These are phyloP conservation scores for Aegilops longissima DNA, from an alignment of 176 grass and related monocot genomes.

Conservation along the genomic window DNA sequence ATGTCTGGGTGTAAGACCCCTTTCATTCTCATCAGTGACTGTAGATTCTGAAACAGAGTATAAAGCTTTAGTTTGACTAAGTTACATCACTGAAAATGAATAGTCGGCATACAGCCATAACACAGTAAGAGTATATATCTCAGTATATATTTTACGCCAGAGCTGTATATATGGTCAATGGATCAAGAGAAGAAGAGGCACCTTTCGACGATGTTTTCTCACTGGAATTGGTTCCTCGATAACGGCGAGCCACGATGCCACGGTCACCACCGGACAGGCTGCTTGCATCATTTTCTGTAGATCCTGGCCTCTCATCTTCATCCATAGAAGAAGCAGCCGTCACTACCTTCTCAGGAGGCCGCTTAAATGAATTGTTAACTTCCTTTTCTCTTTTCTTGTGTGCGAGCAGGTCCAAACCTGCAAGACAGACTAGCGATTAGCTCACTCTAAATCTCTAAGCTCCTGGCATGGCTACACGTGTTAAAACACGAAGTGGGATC, in stretches of 20 bases:
- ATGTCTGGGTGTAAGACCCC: conserved; percentile 27
- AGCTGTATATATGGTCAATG: background rate
- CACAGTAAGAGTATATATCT: background rate
- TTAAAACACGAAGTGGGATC: background rate
- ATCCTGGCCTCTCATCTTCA: conserved; percentile 66
- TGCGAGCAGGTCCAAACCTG: conserved; percentile 84
- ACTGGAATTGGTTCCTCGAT: conserved; percentile 55
- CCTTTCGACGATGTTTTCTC: conserved; percentile 47
- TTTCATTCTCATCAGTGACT: conserved; percentile 36
- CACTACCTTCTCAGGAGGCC: conserved; percentile 44
- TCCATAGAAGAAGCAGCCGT: conserved; percentile 51
- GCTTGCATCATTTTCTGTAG: conserved; percentile 33
- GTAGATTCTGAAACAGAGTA: conserved; percentile 51
- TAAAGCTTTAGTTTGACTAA: conserved; percentile 1
- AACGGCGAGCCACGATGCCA: conserved; percentile 43
- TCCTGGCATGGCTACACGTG: background rate
- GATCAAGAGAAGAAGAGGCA: conserved; percentile 24
- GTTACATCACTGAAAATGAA: conserved; percentile 17
- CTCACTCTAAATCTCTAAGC: conserved; percentile 1
- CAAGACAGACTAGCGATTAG: conserved; percentile 14
- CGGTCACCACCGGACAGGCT: conserved; percentile 12
- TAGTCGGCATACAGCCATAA: background rate
- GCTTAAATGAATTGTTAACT: conserved; percentile 50
- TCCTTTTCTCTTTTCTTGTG: conserved; percentile 54
- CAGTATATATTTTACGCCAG: background rate